Evolutionary conservation across 2,329 filamentous ascomycete species (phyloP).

Genomic region (Aureobasidium sp.): DNA sequence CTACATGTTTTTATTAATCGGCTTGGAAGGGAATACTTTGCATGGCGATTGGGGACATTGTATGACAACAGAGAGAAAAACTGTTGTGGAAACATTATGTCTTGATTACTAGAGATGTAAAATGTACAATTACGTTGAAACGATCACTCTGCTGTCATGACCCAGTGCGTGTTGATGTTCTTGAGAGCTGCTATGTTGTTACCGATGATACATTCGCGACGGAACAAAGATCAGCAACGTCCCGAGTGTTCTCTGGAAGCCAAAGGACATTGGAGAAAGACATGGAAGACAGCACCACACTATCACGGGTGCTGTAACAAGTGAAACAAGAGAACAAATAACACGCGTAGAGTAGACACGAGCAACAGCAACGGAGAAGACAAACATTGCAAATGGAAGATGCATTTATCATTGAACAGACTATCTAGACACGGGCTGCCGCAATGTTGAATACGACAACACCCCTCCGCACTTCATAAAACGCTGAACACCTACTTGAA

Average conservation of each 20-base stretch:
- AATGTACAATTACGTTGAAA: constrained; percentile 11
- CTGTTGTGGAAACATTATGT: background rate
- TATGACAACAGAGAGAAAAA: background rate
- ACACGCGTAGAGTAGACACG: no score
- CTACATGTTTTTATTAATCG: constrained; percentile 2
- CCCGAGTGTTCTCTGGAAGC: background rate
- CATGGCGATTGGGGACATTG: background rate
- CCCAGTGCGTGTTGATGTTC: background rate
- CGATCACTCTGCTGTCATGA: background rate
- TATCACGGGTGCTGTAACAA: background rate
- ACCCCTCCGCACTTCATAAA: background rate
- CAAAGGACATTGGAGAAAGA: no score
- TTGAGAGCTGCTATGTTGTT: background rate
- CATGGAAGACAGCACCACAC: background rate
- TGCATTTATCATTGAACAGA: background rate
- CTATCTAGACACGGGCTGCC: background rate
- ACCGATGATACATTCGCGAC: background rate
- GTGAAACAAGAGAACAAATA: background rate
- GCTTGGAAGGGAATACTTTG: background rate
- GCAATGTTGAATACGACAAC: constrained; percentile 3
- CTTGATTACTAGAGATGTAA: background rate
- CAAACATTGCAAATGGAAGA: background rate
- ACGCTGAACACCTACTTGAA: background rate
- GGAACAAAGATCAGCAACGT: background rate
- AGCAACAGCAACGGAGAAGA: background rate